phyloP scores from a whole-genome alignment of 2,329 filamentous ascomycete genomes.

The Fusarium solani-melongenae region DNA sequence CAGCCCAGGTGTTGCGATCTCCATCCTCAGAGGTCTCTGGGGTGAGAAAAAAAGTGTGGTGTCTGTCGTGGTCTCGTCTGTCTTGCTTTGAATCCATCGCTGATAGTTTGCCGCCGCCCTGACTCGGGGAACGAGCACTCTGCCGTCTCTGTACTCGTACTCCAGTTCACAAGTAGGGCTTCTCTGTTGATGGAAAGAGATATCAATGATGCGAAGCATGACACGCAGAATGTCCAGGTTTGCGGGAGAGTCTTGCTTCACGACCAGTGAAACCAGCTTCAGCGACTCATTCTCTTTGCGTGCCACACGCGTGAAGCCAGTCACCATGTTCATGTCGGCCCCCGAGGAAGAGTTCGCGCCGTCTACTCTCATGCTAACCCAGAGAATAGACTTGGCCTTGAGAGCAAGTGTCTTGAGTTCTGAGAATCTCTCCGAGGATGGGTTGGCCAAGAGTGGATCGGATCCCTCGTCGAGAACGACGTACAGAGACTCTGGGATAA shows the following conservation, averaged over 20 bases:
- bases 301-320: not conserved
- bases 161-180: constrained; percentile 1
- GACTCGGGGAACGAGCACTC: constrained; percentile 2
- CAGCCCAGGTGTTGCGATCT: not conserved
- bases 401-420: not conserved
- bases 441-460: accelerated
- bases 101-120: not conserved
- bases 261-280: constrained; percentile 3
- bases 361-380: not conserved
- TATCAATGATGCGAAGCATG: not conserved
- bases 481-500: not conserved
- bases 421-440: not conserved
- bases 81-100: not conserved
- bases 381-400: not conserved
- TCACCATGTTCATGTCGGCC: not conserved
- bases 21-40: not conserved
- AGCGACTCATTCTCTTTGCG: not conserved
- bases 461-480: constrained; percentile 11
- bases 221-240: constrained; percentile 3
- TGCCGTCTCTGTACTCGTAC: constrained; percentile 11
- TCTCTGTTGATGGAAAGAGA: constrained; percentile 15
- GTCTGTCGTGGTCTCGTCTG: not conserved
- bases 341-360: accelerated
- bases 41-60: not conserved
- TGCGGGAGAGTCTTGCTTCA: not conserved